phyloP scores from a whole-genome alignment of 257 asterid genomes.

The Solanum pennellii region DNA sequence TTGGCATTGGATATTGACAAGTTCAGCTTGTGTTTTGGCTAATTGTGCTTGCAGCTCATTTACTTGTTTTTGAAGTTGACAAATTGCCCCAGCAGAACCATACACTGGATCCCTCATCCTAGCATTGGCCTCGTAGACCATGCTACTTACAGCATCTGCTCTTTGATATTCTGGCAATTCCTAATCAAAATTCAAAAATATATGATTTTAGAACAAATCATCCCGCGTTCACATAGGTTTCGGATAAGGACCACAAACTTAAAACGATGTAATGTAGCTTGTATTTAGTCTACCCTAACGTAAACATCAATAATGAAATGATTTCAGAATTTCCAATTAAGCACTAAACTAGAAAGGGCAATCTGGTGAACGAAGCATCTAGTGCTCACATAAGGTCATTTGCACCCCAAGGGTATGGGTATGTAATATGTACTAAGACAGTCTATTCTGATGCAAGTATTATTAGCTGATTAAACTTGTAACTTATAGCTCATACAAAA shows the following conservation, averaged over 20 bases:
- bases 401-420: neutral
- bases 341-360: neutral
- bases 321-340: neutral
- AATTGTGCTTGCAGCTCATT: conserved; percentile 59
- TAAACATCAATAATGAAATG: neutral
- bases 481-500: neutral
- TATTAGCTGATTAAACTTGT: too few species aligned
- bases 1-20: conserved; percentile 57
- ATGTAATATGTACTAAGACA: neutral
- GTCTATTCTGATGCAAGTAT: neutral
- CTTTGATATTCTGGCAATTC: conserved; percentile 61
- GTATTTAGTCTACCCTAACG: neutral
- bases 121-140: conserved; percentile 81
- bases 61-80: conserved; percentile 67
- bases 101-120: conserved; percentile 75
- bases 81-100: conserved; percentile 70
- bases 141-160: conserved; percentile 74
- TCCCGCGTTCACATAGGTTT: neutral
- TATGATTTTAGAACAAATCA: neutral
- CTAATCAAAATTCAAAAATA: conserved; percentile 7
- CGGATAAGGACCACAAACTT: neutral
- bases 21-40: conserved; percentile 59
- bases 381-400: neutral
- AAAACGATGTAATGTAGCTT: neutral
- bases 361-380: neutral